These are phyloP conservation scores for Apiospora aurea DNA, from an alignment of 2,329 filamentous ascomycete genomes.

Conservation along the genomic window DNA sequence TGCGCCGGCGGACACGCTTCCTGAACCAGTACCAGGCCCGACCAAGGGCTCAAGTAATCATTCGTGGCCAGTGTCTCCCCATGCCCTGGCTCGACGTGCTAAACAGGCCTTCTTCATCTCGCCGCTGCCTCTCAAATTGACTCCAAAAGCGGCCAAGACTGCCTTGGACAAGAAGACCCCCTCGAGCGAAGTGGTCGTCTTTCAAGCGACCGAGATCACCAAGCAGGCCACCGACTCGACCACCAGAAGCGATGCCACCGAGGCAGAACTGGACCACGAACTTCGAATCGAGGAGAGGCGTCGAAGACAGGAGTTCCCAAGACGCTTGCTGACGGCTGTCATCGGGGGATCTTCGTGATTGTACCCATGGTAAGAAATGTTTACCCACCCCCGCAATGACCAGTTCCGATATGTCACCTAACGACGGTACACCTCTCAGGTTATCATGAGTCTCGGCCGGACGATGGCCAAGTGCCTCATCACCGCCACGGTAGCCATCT, in stretches of 20 bases:
- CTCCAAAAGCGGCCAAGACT: neutral
- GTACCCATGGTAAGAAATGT: slow-evolving; percentile 26
- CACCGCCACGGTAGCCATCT: slow-evolving; percentile 22
- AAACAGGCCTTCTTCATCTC: slow-evolving; percentile 23
- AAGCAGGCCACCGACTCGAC: slow-evolving; percentile 20
- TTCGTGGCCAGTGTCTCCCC: neutral
- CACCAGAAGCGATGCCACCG: slow-evolving; percentile 23
- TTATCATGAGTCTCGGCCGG: slow-evolving; percentile 23
- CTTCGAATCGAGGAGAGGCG: slow-evolving; percentile 16
- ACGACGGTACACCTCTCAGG: neutral
- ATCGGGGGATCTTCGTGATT: slow-evolving; percentile 27
- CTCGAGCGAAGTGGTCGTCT: neutral
- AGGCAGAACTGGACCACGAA: slow-evolving; percentile 24
- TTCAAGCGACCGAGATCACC: neutral
- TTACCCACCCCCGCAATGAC: neutral
- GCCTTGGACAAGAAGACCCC: neutral
- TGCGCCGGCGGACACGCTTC: neutral
- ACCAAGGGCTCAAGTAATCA: neutral
- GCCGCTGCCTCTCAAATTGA: neutral
- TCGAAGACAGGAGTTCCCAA: slow-evolving; percentile 26
- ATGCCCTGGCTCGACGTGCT: neutral
- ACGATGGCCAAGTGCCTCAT: slow-evolving; percentile 24
- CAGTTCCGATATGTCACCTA: neutral
- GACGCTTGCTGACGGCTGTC: slow-evolving; percentile 23
- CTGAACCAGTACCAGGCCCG: neutral